Evolutionary conservation across 78 protist genomes (phyloP).

Genomic region (Guillardia theta): DNA sequence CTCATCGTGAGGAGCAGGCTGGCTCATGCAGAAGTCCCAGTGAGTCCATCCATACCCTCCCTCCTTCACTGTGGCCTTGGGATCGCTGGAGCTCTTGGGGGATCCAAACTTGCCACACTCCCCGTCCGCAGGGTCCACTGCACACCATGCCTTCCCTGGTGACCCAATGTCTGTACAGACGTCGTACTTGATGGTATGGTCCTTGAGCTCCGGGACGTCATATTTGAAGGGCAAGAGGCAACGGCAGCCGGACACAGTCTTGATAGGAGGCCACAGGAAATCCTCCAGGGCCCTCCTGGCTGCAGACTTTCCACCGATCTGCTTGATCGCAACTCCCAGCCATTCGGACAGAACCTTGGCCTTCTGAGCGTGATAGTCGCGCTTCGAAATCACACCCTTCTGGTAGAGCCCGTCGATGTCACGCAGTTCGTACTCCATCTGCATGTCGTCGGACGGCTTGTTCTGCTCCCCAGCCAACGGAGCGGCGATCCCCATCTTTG

Average conservation of each 20-base stretch:
- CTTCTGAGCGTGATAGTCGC: constrained; percentile 12
- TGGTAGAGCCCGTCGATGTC: background rate
- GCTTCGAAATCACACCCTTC: background rate
- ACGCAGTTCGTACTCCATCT: background rate
- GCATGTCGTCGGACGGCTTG: background rate
- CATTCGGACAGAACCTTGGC: constrained; percentile 8
- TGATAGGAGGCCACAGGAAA: constrained; percentile 26
- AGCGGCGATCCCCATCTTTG: background rate
- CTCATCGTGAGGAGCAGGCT: background rate
- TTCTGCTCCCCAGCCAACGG: background rate
- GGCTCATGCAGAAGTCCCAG: constrained; percentile 2
- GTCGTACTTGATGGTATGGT: background rate
- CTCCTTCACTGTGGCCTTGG: background rate
- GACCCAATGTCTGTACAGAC: constrained; percentile 3
- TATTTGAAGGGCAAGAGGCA: background rate
- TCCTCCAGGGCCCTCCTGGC: background rate
- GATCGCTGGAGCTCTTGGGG: background rate
- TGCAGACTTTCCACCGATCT: background rate
- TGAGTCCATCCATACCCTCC: background rate
- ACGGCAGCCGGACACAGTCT: background rate
- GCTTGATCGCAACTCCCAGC: constrained; percentile 21
- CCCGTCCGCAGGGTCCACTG: background rate
- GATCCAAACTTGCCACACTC: background rate
- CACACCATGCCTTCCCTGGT: constrained; percentile 6
- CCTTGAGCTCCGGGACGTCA: background rate